These are phyloP conservation scores for Tolypocladium guangdongense DNA, from an alignment of 2,329 filamentous ascomycete species.

Conservation along the genomic window DNA sequence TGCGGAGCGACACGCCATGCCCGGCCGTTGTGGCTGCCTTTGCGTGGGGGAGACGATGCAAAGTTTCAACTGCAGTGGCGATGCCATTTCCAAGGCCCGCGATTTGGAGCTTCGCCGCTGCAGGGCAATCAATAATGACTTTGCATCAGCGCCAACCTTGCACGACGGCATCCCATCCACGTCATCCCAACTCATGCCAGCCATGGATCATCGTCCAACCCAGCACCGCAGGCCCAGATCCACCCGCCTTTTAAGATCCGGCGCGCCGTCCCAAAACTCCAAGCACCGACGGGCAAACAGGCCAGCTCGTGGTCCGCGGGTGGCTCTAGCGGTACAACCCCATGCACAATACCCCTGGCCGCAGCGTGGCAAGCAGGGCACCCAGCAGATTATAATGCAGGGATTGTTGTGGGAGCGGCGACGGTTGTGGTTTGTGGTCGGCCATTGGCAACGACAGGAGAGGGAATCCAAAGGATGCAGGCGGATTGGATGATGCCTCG, in stretches of 20 bases:
- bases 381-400: background rate
- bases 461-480: background rate
- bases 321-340: background rate
- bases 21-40: background rate
- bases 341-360: background rate
- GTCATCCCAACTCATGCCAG: background rate
- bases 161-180: background rate
- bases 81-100: background rate
- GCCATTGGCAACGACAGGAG: background rate
- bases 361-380: conserved; percentile 2
- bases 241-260: conserved; percentile 4
- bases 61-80: background rate
- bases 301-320: conserved; percentile 2
- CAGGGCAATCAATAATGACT: background rate
- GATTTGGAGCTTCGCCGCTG: background rate
- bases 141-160: background rate
- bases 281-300: background rate
- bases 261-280: background rate
- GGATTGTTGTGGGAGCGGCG: background rate
- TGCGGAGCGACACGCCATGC: background rate
- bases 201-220: background rate
- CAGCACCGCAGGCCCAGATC: conserved; percentile 2
- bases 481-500: background rate
- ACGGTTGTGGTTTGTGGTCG: background rate
- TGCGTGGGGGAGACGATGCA: background rate